Percentiles rank a stretch among this genome's conserved stretches.
These are phyloP conservation scores for Lepiota brunneoincarnata DNA, from an alignment of 768 basidiomycete species.

Conservation along the genomic window DNA sequence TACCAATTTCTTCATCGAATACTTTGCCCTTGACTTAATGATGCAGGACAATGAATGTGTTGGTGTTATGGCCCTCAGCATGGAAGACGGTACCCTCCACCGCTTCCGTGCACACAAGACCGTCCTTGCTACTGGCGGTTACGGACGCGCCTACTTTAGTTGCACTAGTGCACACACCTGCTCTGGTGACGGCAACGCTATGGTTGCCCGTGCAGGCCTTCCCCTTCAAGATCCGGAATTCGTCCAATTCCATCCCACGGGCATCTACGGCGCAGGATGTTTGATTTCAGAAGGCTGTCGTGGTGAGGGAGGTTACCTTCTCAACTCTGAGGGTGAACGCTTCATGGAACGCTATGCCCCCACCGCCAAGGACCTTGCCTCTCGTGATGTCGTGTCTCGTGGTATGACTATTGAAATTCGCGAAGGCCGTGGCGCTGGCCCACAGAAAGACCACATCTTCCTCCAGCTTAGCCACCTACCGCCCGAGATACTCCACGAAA, in stretches of 20 bases:
- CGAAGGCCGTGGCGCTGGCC: slow-evolving; percentile 97
- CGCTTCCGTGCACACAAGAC: slow-evolving; percentile 99
- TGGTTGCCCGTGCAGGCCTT: slow-evolving; percentile 95
- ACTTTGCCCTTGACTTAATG: slow-evolving; percentile 98
- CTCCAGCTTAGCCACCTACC: slow-evolving; percentile 97
- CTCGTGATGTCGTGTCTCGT: slow-evolving; percentile 98
- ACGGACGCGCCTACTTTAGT: slow-evolving; percentile 97
- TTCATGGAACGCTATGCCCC: slow-evolving; percentile 99
- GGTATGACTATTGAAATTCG: slow-evolving; percentile 99
- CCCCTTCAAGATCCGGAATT: slow-evolving; percentile 98
- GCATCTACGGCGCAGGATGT: slow-evolving; percentile 99
- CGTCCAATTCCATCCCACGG: slow-evolving; percentile 99
- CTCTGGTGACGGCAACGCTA: slow-evolving; percentile 97
- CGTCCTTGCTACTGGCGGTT: slow-evolving; percentile 96
- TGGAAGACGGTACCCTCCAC: slow-evolving; percentile 99
- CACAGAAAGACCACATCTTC: slow-evolving; percentile 96
- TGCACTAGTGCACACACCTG: slow-evolving; percentile 99
- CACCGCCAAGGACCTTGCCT: slow-evolving; percentile 98
- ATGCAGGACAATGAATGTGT: slow-evolving; percentile 99
- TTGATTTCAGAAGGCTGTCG: slow-evolving; percentile 99
- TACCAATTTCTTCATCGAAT: slow-evolving; percentile 99
- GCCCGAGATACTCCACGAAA: slow-evolving; percentile 91
- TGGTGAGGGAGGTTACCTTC: slow-evolving; percentile 97
- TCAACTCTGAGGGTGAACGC: slow-evolving; percentile 98
- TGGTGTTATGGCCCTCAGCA: slow-evolving; percentile 97